phyloP scores from a whole-genome alignment of 2,329 filamentous ascomycete genomes.

The Stachybotrys elegans region DNA sequence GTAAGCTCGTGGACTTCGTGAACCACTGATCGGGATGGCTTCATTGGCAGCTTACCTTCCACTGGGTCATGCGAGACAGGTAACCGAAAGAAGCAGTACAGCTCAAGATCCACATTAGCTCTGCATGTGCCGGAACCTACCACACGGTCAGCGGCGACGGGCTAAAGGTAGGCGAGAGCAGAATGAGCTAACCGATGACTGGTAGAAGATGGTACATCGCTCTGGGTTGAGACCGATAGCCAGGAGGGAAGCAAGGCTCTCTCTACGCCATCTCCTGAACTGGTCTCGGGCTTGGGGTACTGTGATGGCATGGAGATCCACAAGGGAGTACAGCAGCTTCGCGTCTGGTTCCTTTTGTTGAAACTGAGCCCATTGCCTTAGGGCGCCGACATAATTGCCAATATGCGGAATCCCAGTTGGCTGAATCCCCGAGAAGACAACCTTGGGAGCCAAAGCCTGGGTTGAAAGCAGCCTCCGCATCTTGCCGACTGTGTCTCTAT shows the following conservation, averaged over 20 bases:
- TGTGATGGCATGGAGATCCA: slow-evolving; percentile 92
- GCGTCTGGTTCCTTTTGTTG: slow-evolving; percentile 57
- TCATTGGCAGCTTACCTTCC: slow-evolving; percentile 65
- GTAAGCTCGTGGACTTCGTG: slow-evolving; percentile 6
- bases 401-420: slow-evolving; percentile 91
- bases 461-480: background rate
- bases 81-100: slow-evolving; percentile 90
- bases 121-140: slow-evolving; percentile 73
- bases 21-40: background rate
- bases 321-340: slow-evolving; percentile 76
- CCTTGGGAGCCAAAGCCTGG: slow-evolving; percentile 20
- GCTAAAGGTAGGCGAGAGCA: background rate
- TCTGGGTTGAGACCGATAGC: slow-evolving; percentile 79
- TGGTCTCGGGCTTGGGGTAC: slow-evolving; percentile 59
- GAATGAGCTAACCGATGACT: slow-evolving; percentile 60
- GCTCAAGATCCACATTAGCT: slow-evolving; percentile 96
- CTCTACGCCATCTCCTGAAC: slow-evolving; percentile 60
- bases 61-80: slow-evolving; percentile 97
- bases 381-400: slow-evolving; percentile 89
- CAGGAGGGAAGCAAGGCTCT: slow-evolving; percentile 74
- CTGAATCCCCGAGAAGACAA: slow-evolving; percentile 94
- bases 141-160: background rate
- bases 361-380: slow-evolving; percentile 79
- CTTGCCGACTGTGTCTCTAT: background rate
- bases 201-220: slow-evolving; percentile 75